Percentiles rank a stretch among this genome's conserved stretches.
These are phyloP conservation scores for Cucumis cinereus DNA, from an alignment of 306 rosid genomes.

Conservation along the genomic window DNA sequence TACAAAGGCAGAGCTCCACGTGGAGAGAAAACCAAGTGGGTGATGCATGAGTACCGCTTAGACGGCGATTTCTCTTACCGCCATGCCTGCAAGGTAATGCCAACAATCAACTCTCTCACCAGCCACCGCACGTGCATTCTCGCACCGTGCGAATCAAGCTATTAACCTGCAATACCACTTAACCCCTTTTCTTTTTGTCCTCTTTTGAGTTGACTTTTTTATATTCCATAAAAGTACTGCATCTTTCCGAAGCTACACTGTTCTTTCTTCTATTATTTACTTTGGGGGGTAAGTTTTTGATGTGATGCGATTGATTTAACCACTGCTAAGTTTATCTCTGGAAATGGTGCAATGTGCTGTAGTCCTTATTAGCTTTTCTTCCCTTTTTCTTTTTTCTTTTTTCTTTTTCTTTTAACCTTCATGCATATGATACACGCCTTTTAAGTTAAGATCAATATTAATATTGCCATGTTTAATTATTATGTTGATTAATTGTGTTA, in stretches of 20 bases:
- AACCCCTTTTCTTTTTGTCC: constrained; percentile 14
- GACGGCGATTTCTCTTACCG: constrained; percentile 34
- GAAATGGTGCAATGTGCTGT: not conserved
- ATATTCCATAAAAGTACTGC: not conserved
- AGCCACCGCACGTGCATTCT: not conserved
- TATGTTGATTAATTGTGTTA: too few species aligned
- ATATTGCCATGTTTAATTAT: too few species aligned
- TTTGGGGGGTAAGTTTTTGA: not conserved
- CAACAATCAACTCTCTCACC: not conserved
- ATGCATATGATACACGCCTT: not conserved
- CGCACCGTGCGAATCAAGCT: constrained; percentile 8
- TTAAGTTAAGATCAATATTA: not conserved
- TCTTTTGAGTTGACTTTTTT: constrained; percentile 25
- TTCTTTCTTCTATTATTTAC: constrained; percentile 13
- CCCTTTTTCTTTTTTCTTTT: fast-evolving
- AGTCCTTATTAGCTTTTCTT: not conserved
- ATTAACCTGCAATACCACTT: not conserved
- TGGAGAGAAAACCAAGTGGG: constrained; percentile 80
- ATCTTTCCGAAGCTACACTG: not conserved
- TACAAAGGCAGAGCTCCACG: constrained; percentile 82
- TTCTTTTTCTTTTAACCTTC: not conserved
- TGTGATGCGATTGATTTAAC: constrained; percentile 4
- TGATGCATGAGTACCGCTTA: constrained; percentile 86
- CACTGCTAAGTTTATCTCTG: not conserved
- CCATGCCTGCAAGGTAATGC: constrained; percentile 32